Evolutionary conservation across 805 yeast species (phyloP).

Genomic region (Spathaspora sp.): DNA sequence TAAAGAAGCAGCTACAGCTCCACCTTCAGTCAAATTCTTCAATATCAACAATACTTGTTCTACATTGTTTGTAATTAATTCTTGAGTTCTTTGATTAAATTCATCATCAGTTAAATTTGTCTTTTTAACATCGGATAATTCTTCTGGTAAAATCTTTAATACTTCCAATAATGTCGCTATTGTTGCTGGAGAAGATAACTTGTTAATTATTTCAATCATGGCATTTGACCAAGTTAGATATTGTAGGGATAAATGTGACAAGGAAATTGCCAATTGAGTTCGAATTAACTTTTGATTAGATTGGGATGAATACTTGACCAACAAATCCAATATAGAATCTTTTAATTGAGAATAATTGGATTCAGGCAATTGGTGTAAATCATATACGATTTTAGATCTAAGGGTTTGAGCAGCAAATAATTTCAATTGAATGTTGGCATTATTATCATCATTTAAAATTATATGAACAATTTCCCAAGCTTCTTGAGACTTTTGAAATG

Average conservation of each 20-base stretch:
- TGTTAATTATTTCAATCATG: slow-evolving; percentile 58
- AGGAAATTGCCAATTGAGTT: slow-evolving; percentile 76
- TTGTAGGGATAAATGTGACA: slow-evolving; percentile 82
- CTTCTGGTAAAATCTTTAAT: slow-evolving; percentile 87
- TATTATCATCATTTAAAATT: slow-evolving; percentile 36
- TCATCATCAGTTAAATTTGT: slow-evolving; percentile 82
- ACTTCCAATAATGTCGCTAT: slow-evolving; percentile 62
- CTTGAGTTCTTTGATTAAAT: slow-evolving; percentile 58
- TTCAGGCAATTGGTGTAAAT: slow-evolving; percentile 70
- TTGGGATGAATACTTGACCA: slow-evolving; percentile 40
- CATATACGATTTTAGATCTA: slow-evolving; percentile 80
- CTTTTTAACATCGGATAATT: slow-evolving; percentile 70
- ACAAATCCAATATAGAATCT: slow-evolving; percentile 57
- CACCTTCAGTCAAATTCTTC: slow-evolving; percentile 37
- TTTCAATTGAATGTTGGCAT: slow-evolving; percentile 51
- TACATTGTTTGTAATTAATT: slow-evolving; percentile 63
- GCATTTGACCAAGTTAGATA: slow-evolving; percentile 70
- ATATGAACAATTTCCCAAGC: slow-evolving; percentile 77
- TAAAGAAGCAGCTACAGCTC: slow-evolving; percentile 1
- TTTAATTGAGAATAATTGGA: slow-evolving; percentile 60
- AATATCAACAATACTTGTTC: slow-evolving; percentile 64
- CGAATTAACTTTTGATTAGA: slow-evolving; percentile 54
- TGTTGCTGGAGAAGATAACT: slow-evolving; percentile 38
- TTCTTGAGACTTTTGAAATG: slow-evolving; percentile 74
- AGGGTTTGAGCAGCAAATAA: slow-evolving; percentile 91